Evolutionary conservation across 352 stramenopile genomes (phyloP).

Genomic region (Phytopythium boreale): DNA sequence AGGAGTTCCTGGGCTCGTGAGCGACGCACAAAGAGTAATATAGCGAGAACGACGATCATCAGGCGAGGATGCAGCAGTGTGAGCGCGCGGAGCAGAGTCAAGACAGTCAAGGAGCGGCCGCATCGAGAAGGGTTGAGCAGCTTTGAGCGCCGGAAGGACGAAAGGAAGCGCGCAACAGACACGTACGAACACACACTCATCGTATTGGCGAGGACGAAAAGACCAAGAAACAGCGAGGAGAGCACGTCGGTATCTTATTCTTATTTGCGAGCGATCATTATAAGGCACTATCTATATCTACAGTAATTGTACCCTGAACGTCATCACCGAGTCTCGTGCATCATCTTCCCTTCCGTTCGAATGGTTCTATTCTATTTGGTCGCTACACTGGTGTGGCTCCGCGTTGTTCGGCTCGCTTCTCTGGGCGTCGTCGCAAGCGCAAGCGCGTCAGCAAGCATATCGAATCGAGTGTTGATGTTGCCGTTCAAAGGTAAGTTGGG

Average conservation of each 20-base stretch:
- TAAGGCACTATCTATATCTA: constrained; percentile 5
- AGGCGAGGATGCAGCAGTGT: not conserved
- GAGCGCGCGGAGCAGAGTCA: not conserved
- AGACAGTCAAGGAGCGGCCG: not conserved
- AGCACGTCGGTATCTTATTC: constrained; percentile 2
- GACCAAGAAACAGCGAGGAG: not conserved
- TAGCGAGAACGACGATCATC: not conserved
- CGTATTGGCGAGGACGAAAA: not conserved
- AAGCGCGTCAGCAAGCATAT: not conserved
- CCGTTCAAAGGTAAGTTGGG: no score
- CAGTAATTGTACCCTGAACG: constrained; percentile 4
- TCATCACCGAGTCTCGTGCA: not conserved
- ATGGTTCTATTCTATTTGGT: not conserved
- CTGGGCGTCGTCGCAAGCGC: not conserved
- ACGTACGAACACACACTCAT: not conserved
- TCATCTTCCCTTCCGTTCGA: not conserved
- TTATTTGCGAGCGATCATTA: constrained; percentile 9
- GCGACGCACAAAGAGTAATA: not conserved
- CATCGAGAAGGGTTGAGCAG: not conserved
- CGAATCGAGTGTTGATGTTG: not conserved
- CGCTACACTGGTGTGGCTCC: no score
- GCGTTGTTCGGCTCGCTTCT: not conserved
- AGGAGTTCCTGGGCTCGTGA: constrained; percentile 62
- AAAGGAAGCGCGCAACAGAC: not conserved
- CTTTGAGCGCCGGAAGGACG: not conserved